These are phyloP conservation scores for Silybum marianum DNA, from an alignment of 129 eudicot genomes.

Conservation along the genomic window DNA sequence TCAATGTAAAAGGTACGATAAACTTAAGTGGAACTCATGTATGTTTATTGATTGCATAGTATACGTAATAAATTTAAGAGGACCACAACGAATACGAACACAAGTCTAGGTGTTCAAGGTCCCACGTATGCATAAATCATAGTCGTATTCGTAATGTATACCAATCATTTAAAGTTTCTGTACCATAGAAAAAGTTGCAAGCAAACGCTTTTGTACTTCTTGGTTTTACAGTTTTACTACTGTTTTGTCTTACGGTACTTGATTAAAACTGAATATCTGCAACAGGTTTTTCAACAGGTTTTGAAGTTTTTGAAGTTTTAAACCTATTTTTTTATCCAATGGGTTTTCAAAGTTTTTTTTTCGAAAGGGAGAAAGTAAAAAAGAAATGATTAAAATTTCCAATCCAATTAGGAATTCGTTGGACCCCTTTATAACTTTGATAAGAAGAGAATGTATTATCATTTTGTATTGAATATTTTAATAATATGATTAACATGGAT, in stretches of 20 bases:
- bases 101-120: background rate
- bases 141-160: background rate
- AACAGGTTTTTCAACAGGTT: no score
- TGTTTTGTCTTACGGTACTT: background rate
- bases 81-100: background rate
- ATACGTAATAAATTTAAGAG: background rate
- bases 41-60: background rate
- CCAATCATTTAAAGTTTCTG: background rate
- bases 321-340: background rate
- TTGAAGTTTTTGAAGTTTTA: no score
- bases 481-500: background rate
- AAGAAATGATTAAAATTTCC: no score
- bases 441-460: no score
- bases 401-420: no score
- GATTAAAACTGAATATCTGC: no score
- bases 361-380: background rate
- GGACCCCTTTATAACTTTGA: no score
- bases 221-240: background rate
- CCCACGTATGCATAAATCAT: background rate
- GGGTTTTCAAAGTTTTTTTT: no score
- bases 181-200: background rate
- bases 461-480: background rate
- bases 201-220: background rate
- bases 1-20: background rate
- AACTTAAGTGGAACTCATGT: background rate